Evolutionary conservation across 192 early-diverging fungal genomes (phyloP).

Genomic region (Dimargaris xerosporica): DNA sequence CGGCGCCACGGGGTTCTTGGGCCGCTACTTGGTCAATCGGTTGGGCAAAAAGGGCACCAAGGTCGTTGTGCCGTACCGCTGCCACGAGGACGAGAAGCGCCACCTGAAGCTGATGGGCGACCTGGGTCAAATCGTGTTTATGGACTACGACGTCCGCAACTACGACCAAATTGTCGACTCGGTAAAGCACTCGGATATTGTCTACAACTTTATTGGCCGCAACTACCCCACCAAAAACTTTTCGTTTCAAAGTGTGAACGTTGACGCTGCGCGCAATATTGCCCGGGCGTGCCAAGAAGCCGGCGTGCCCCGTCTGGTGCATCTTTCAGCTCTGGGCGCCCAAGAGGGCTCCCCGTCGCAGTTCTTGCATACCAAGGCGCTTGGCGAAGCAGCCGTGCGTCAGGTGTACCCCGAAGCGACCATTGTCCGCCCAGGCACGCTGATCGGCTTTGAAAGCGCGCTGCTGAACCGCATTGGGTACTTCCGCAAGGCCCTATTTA

Average conservation of each 20-base stretch:
- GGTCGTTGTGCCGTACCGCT: conserved; percentile 81
- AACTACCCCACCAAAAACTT: conserved; percentile 93
- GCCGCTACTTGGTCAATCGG: conserved; percentile 83
- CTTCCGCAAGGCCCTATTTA: conserved; percentile 23
- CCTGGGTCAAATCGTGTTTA: conserved; percentile 79
- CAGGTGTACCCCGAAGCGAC: conserved; percentile 83
- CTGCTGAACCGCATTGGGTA: conserved; percentile 81
- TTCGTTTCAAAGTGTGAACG: conserved; percentile 65
- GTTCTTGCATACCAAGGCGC: conserved; percentile 77
- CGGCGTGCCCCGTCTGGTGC: conserved; percentile 73
- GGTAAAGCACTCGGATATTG: conserved; percentile 85
- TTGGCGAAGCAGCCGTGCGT: conserved; percentile 78
- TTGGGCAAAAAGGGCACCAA: conserved; percentile 83
- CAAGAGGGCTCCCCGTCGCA: conserved; percentile 51
- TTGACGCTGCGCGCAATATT: conserved; percentile 64
- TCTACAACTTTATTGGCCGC: conserved; percentile 88
- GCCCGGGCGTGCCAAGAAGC: conserved; percentile 63
- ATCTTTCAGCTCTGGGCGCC: conserved; percentile 79
- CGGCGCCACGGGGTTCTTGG: conserved; percentile 91
- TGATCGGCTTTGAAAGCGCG: conserved; percentile 86
- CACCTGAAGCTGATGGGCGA: conserved; percentile 89
- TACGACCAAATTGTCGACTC: conserved; percentile 64
- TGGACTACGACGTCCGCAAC: conserved; percentile 85
- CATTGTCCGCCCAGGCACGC: conserved; percentile 77
- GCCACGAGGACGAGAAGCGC: conserved; percentile 64